Conservation (phyloP, 169 alveolate species). For the Eimeria brunetti region DNA sequence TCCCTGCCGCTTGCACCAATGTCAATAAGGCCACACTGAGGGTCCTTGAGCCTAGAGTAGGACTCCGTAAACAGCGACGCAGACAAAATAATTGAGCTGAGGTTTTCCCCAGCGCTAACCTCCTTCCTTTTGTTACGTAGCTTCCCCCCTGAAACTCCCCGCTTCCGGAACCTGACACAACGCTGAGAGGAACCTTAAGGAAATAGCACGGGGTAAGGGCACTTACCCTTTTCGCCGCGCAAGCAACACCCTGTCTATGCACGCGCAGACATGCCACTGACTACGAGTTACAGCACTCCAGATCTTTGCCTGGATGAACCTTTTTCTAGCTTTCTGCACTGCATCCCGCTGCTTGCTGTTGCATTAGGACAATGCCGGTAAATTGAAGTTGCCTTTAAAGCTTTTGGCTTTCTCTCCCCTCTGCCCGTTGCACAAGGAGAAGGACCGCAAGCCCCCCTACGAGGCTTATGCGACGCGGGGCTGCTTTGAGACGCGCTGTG, state of each 20-base stretch:
- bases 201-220: not conserved
- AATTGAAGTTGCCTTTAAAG: not conserved
- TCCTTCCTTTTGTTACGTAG: not conserved
- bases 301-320: not conserved
- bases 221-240: not conserved
- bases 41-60: too few relatives aligned
- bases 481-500: not conserved
- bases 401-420: not conserved
- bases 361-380: not conserved
- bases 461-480: not conserved
- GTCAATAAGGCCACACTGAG: too few relatives aligned
- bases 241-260: not conserved
- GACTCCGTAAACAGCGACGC: too few relatives aligned
- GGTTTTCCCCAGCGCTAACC: not conserved
- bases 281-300: not conserved
- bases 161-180: too few relatives aligned
- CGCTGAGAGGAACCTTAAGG: not conserved
- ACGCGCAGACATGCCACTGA: not conserved
- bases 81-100: too few relatives aligned
- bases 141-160: not conserved
- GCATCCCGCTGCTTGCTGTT: not conserved
- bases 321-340: not conserved
- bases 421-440: not conserved
- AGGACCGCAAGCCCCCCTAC: not conserved
- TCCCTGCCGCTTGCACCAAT: too few relatives aligned